Conservation (phyloP, 306 rosid species). For the Castanea mollissima region DNA sequence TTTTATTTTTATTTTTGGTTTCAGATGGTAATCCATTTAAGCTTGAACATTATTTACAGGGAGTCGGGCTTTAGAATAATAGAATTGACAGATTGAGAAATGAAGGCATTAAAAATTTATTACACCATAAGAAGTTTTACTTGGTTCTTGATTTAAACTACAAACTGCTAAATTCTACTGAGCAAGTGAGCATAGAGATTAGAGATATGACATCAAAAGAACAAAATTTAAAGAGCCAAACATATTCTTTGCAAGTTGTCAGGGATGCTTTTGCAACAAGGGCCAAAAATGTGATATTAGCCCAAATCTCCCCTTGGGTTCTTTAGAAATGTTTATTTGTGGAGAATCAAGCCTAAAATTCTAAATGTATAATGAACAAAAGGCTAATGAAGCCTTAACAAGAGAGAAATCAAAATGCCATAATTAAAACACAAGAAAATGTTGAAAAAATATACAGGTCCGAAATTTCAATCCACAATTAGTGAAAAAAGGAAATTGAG, state of each 20-base stretch:
- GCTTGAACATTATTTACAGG: conserved; percentile 39
- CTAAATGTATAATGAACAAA: too few relatives aligned
- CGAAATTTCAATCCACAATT: too few relatives aligned
- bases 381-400: too few relatives aligned
- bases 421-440: too few relatives aligned
- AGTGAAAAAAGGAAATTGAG: too few relatives aligned
- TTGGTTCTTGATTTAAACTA: conserved; percentile 90
- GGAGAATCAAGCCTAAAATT: too few relatives aligned
- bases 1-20: background rate
- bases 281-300: too few relatives aligned
- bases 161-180: conserved; percentile 71
- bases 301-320: too few relatives aligned
- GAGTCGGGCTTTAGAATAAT: conserved; percentile 63
- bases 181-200: conserved; percentile 20
- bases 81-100: conserved; percentile 62
- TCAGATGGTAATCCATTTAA: background rate
- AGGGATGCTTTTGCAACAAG: too few relatives aligned
- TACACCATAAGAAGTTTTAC: conserved; percentile 55
- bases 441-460: too few relatives aligned
- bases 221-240: conserved; percentile 36
- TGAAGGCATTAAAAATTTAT: conserved; percentile 57
- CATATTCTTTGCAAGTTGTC: conserved; percentile 60
- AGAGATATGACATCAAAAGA: background rate
- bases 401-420: too few relatives aligned
- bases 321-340: too few relatives aligned